Evolutionary conservation across 805 yeast genomes (phyloP), one percentile per base, ranked within the genome.

Genomic region (Helenozyma baotianmanensis): DNA sequence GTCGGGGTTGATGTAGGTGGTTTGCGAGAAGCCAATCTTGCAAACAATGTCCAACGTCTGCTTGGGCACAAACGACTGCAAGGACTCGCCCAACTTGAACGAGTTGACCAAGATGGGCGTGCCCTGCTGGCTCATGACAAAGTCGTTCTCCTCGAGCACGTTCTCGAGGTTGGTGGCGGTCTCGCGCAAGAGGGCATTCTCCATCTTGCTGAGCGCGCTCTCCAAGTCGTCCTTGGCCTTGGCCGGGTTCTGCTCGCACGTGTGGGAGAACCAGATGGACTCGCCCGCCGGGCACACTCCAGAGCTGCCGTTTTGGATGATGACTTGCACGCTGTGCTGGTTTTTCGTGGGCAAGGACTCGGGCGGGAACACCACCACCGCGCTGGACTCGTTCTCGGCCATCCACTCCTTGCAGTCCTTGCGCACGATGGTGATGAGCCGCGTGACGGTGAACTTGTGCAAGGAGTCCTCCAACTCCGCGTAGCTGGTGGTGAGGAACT

Each of bases 341-440:
- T 92, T 90, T 31, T 67, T 48, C 11, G 78, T 68, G 14, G 80
- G 72, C 35, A 90, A 68, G 1, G 95, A 78, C 12, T 76, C 74
- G 12, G 95, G 89, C 13, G 98, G 97, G 69, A 92, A 90, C 1
- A 88, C 95, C 19, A 90, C 95, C 21, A 89, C 70, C 0, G 96
- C 84, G 1, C 90, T 81, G 27, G 78, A 71, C 63, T 90, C 97
- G 30, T 78, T 79, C 30, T 83, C 88, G 10, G 78, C 73, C 64
- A 89, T 83, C 97, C 97, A 90, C 63, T 88, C 95, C 32, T 72
- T 74, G 64, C 97, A 90, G 43, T 82, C 82, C 51, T 84, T 84
- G 43, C 82, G 80, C 14, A 89, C 97, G 26, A 87, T 76, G 9
- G 90, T 83, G 5, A 84, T 77, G 56, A 90, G 60, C 45, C 96